These are phyloP conservation scores for Poa annua DNA, from an alignment of 176 grass and related monocot species.

Conservation along the genomic window DNA sequence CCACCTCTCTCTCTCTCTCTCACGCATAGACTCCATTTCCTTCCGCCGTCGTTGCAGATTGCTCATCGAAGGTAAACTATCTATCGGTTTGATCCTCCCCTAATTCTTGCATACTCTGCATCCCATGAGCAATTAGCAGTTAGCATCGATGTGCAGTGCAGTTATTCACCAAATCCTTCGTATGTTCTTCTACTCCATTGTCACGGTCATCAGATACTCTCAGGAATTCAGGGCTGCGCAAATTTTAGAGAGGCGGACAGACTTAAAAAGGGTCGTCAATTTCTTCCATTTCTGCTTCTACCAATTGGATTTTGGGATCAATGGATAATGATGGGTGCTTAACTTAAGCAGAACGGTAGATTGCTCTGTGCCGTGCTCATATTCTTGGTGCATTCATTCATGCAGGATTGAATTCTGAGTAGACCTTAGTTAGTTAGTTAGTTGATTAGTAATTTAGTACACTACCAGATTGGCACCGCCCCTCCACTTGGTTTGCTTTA, in stretches of 20 bases:
- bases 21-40: too few species aligned
- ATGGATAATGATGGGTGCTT: neutral
- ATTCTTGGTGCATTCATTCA: neutral
- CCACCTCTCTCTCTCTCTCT: neutral
- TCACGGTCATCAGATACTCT: neutral
- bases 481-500: constrained; percentile 26
- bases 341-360: neutral
- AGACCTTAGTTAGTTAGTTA: neutral
- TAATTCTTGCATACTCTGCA: neutral
- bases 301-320: neutral
- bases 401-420: neutral
- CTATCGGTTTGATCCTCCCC: neutral
- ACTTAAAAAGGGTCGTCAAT: neutral
- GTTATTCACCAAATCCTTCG: neutral
- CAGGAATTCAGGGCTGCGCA: too few species aligned
- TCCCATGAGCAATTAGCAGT: neutral
- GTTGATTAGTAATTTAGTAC: neutral
- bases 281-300: neutral
- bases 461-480: constrained; percentile 7
- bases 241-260: neutral
- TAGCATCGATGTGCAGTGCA: neutral
- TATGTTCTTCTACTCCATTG: neutral
- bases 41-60: neutral
- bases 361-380: neutral
- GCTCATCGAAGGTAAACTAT: neutral